These are phyloP conservation scores for Tinospora cordifolia DNA, from an alignment of 164 flowering plant species.

Conservation along the genomic window DNA sequence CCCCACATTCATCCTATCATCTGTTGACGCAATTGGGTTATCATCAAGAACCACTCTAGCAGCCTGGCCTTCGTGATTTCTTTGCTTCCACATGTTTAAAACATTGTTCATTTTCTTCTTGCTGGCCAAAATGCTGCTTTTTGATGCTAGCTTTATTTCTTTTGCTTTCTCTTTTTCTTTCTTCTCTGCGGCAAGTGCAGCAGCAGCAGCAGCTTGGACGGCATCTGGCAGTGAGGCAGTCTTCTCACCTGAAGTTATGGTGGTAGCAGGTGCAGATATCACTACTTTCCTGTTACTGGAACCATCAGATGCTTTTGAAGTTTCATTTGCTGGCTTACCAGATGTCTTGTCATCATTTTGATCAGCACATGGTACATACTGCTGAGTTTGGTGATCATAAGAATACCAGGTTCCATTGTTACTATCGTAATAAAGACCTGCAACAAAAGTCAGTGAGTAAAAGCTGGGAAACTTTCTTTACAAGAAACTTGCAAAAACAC, in stretches of 20 bases:
- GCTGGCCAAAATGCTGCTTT: constrained; percentile 81
- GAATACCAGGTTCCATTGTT: constrained; percentile 88
- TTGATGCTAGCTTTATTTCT: constrained; percentile 86
- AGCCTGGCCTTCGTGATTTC: constrained; percentile 92
- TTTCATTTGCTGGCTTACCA: constrained; percentile 38
- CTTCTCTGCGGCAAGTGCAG: constrained; percentile 97
- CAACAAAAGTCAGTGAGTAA: constrained; percentile 5
- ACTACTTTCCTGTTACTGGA: constrained; percentile 58
- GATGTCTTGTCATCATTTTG: constrained; percentile 51
- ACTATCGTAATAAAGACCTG: constrained; percentile 96
- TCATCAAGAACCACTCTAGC: constrained; percentile 75
- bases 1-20: constrained; percentile 34
- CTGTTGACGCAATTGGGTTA: constrained; percentile 33
- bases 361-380: constrained; percentile 70
- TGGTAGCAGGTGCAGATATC: constrained; percentile 95
- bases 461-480: neutral
- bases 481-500: neutral
- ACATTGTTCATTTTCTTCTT: constrained; percentile 98
- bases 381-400: constrained; percentile 79
- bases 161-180: constrained; percentile 85
- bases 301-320: constrained; percentile 51
- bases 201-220: constrained; percentile 96
- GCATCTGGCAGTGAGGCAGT: constrained; percentile 85
- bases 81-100: constrained; percentile 93
- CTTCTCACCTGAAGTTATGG: constrained; percentile 55